Percentiles rank a stretch among this genome's conserved stretches.
Conservation (phyloP, 148 eudicot species). For the Chenopodium album region DNA sequence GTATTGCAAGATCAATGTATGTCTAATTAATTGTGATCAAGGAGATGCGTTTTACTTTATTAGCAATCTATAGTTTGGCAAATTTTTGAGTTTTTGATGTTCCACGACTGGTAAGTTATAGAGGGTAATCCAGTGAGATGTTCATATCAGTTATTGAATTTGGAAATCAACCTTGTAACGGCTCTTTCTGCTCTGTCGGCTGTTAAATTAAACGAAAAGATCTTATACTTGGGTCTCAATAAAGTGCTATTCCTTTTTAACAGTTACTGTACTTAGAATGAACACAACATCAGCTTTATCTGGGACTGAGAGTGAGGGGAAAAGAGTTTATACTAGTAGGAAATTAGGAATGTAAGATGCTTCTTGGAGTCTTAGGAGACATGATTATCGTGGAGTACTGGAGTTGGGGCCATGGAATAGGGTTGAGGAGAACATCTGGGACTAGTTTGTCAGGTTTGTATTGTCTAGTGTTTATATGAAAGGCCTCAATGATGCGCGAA, state of each 20-base stretch:
- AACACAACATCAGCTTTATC: too few species aligned
- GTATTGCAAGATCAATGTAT: background rate
- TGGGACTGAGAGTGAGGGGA: too few species aligned
- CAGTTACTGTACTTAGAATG: too few species aligned
- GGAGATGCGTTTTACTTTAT: background rate
- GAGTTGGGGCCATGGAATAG: too few species aligned
- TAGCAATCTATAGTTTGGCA: background rate
- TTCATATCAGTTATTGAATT: background rate
- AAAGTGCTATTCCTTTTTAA: background rate
- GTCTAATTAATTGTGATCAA: background rate
- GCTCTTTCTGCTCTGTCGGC: background rate
- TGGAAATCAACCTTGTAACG: background rate
- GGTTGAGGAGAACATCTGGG: background rate
- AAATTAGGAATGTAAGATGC: too few species aligned
- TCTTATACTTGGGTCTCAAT: background rate
- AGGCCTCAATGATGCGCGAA: too few species aligned
- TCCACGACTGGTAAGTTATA: background rate
- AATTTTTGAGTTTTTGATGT: background rate
- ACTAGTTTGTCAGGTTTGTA: background rate
- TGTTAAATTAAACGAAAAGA: background rate
- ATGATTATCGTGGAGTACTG: too few species aligned
- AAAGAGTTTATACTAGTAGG: too few species aligned
- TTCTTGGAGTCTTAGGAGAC: too few species aligned
- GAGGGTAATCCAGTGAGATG: background rate
- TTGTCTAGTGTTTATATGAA: background rate